Percentiles rank a stretch among this genome's conserved stretches.
Conservation (phyloP, 192 early-diverging fungal species). For the Dissophora ornata region DNA sequence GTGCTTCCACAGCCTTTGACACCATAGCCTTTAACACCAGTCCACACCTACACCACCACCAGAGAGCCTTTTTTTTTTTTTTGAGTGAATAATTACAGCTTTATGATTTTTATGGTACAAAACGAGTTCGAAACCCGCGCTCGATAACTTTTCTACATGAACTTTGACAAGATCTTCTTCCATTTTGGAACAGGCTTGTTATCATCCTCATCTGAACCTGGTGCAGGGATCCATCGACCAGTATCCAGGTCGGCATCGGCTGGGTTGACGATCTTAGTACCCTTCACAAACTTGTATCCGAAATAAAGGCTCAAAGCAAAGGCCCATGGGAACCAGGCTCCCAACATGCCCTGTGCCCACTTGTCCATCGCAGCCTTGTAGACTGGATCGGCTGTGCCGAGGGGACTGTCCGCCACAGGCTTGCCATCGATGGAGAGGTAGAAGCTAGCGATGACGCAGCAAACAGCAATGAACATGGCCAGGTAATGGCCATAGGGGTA, state of each 20-base stretch:
- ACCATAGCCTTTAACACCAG: too few relatives aligned
- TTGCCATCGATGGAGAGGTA: slow-evolving; percentile 62
- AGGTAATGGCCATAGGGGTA: slow-evolving; percentile 81
- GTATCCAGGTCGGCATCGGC: slow-evolving; percentile 68
- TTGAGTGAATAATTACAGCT: too few relatives aligned
- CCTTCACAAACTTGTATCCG: slow-evolving; percentile 73
- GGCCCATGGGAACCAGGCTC: slow-evolving; percentile 71
- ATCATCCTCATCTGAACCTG: slow-evolving; percentile 2
- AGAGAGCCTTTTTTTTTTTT: too few relatives aligned
- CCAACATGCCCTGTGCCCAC: slow-evolving; percentile 64
- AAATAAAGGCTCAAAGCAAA: slow-evolving; percentile 69
- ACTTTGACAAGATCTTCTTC: slow-evolving; percentile 8
- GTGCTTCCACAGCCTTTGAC: too few relatives aligned
- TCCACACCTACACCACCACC: too few relatives aligned
- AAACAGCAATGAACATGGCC: slow-evolving; percentile 67
- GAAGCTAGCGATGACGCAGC: slow-evolving; percentile 66
- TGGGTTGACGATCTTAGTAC: slow-evolving; percentile 71
- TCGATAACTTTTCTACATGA: slow-evolving; percentile 8
- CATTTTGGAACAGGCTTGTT: slow-evolving; percentile 17
- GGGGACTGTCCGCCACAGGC: slow-evolving; percentile 58
- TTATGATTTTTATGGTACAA: too few relatives aligned
- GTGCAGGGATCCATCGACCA: slow-evolving; percentile 49
- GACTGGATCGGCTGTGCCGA: slow-evolving; percentile 64
- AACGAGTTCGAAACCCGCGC: too few relatives aligned
- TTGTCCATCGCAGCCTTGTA: slow-evolving; percentile 46